phyloP scores from a whole-genome alignment of 148 eudicot species.

The Arctostaphylos glauca region DNA sequence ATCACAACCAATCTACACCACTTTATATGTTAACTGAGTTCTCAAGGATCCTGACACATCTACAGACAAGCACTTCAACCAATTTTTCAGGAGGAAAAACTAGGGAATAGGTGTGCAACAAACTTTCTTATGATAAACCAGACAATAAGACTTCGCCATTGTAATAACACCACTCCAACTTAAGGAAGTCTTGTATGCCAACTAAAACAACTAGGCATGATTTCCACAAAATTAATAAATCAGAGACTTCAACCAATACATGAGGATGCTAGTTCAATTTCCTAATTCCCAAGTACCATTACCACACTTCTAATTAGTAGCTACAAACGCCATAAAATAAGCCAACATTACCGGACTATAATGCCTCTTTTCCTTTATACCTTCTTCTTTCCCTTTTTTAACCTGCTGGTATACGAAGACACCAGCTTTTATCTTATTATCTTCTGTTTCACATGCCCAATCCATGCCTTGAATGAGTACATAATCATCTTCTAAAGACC shows the following conservation, averaged over 20 bases:
- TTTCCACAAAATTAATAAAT: not conserved
- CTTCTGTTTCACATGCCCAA: not conserved
- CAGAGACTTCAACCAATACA: not conserved
- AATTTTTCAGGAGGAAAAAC: not conserved
- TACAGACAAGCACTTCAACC: not conserved
- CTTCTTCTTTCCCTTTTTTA: not conserved
- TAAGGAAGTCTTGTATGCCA: not conserved
- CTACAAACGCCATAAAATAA: not conserved
- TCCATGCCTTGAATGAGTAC: not conserved
- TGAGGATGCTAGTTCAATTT: not conserved
- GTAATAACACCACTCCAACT: not conserved
- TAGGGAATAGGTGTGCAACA: not conserved
- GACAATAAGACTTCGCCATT: not conserved
- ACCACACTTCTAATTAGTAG: not conserved
- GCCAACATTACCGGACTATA: not conserved
- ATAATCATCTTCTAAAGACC: not conserved
- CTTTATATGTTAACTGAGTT: not conserved
- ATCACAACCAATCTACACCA: slow-evolving; percentile 1
- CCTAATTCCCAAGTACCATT: not conserved
- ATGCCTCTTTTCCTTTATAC: not conserved
- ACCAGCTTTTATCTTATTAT: not conserved
- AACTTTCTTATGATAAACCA: not conserved
- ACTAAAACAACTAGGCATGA: not conserved
- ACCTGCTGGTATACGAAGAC: not conserved
- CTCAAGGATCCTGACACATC: too few species aligned